Evolutionary conservation across 768 basidiomycete genomes (phyloP).

Genomic region (Chalciporus sphaerocephalus): DNA sequence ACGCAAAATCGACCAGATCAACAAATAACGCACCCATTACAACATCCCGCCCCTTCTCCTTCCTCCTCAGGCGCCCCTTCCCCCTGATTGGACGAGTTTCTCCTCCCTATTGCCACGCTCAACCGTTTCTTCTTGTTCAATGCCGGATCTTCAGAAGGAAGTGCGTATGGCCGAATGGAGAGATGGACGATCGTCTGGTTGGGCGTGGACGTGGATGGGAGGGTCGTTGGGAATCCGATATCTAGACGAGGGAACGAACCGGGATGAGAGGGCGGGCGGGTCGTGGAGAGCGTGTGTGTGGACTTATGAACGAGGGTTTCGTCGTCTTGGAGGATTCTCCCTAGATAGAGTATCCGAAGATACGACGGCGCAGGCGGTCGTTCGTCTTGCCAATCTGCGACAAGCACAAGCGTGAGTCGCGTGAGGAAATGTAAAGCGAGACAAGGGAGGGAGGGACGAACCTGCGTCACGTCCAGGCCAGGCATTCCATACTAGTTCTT

Average conservation of each 20-base stretch:
- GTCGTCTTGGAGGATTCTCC: slow-evolving; percentile 80
- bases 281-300: neutral
- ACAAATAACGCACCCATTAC: slow-evolving; percentile 38
- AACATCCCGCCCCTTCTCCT: slow-evolving; percentile 30
- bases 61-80: slow-evolving; percentile 15
- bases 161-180: slow-evolving; percentile 59
- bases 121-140: slow-evolving; percentile 53
- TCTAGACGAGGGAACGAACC: slow-evolving; percentile 6
- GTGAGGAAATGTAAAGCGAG: neutral
- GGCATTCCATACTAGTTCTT: slow-evolving; percentile 79
- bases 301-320: slow-evolving; percentile 64
- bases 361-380: slow-evolving; percentile 74
- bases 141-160: slow-evolving; percentile 45
- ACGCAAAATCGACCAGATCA: too few relatives aligned
- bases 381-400: slow-evolving; percentile 71
- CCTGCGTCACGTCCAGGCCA: slow-evolving; percentile 59
- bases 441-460: slow-evolving; percentile 25
- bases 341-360: slow-evolving; percentile 70
- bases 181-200: slow-evolving; percentile 69
- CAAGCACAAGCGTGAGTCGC: neutral
- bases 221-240: slow-evolving; percentile 30
- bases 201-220: slow-evolving; percentile 28
- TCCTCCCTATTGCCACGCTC: slow-evolving; percentile 26
- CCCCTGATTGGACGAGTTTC: slow-evolving; percentile 13
- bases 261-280: neutral